These are phyloP conservation scores for Clarkia xantiana DNA, from an alignment of 345 rosid species.

Conservation along the genomic window DNA sequence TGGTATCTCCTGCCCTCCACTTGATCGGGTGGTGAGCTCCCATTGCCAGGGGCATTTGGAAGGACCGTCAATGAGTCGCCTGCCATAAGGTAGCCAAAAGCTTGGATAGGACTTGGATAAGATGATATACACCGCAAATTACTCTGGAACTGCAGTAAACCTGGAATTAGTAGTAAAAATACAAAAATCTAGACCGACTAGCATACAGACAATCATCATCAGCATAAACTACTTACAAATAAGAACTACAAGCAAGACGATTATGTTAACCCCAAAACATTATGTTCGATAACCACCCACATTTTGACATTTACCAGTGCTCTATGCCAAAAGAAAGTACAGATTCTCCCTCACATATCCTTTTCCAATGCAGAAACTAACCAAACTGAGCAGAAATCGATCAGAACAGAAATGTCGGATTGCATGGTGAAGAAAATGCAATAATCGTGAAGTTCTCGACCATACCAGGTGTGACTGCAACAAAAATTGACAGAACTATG, in stretches of 20 bases:
- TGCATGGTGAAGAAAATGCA: too few relatives aligned
- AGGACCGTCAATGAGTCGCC: conserved; percentile 20
- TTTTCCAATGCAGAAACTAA: not conserved
- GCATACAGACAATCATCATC: not conserved
- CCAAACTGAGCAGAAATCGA: not conserved
- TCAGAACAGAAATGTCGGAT: not conserved
- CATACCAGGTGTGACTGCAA: not conserved
- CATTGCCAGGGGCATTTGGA: conserved; percentile 39
- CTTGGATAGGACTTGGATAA: conserved; percentile 11
- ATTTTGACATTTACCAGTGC: too few relatives aligned
- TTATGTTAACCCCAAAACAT: too few relatives aligned
- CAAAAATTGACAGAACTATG: not conserved
- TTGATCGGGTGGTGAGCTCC: conserved; percentile 22
- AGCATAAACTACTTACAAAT: too few relatives aligned
- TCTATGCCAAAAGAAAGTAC: too few relatives aligned
- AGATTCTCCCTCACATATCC: too few relatives aligned
- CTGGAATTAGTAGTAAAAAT: conserved; percentile 15
- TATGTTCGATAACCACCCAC: too few relatives aligned
- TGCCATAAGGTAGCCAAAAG: conserved; percentile 24
- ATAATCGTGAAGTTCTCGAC: too few relatives aligned
- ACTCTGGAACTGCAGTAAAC: conserved; percentile 23
- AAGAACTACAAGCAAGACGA: too few relatives aligned
- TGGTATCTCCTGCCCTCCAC: conserved; percentile 42
- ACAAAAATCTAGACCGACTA: not conserved
- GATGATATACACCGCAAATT: conserved; percentile 22